Evolutionary conservation across 73 alveolate genomes (phyloP), one percentile per base, ranked within the genome.

Genomic region (Stentor roeselii): DNA sequence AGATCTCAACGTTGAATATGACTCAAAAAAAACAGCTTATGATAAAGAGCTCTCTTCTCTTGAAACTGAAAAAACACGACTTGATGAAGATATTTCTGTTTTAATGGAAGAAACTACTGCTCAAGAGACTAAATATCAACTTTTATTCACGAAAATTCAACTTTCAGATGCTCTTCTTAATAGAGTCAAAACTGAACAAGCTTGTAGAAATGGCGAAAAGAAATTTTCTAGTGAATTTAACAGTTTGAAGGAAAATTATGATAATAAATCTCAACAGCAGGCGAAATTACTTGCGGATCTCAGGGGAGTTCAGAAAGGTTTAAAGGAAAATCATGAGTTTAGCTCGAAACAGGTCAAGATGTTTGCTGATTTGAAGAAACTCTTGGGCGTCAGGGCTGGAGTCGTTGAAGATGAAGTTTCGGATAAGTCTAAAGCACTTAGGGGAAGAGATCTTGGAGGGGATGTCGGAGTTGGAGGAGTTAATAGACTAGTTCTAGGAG

Each of bases 301-400:
- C 76, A 92, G 92, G 88, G 89, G 82, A 61, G 94, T 90, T 76
- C 98, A 95, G 86, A 89, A 88, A 59, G 89, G 88, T 78, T 89
- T 95, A 42, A 95, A 95, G 87, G 97, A 93, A 83, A 93, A 93
- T 78, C 86, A 84, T 76, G 99, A 95, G 84, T 93, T 88, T 86
- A 91, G 92, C 86, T 86, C 93, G 59, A 87, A 88, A 76, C 94
- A 95, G 84, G 92, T 93, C 41, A 92, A 89, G 83, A 82, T 95
- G 78, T 95, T 91, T 87, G 78, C 88, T 39, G 96, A 95, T 83
- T 83, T 95, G 86, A 91, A 87, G 75, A 76, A 77, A 58, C 87
- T 95, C 31, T 89, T 95, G 3, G 92, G 86, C 30, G 77, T 88
- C 74, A 92, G 92, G 86, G 82, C 78, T 32, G 59, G 78, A n/a